These are phyloP conservation scores for Diplosphaera chodatii DNA, from an alignment of 139 green algal species.

Conservation along the genomic window DNA sequence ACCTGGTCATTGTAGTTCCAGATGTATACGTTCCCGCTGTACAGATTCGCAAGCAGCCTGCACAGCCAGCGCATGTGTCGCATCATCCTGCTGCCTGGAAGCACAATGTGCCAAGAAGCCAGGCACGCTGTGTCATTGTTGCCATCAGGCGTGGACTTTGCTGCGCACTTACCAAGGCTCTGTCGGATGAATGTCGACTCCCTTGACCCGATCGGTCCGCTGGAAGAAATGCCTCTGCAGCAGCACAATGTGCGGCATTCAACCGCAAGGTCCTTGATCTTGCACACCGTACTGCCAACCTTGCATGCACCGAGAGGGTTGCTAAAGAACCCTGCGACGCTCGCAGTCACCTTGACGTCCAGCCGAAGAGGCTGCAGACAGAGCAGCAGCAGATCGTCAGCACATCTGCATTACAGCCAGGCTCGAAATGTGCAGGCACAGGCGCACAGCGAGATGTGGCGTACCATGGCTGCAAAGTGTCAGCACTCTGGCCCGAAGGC, in stretches of 20 bases:
- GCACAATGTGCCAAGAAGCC: too few relatives aligned
- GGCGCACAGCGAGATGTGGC: too few relatives aligned
- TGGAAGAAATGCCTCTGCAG: conserved; percentile 84
- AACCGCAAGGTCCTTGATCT: too few relatives aligned
- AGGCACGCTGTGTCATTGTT: too few relatives aligned
- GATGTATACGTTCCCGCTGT: conserved; percentile 95
- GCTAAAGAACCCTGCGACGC: too few relatives aligned
- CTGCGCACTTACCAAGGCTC: conserved; percentile 84
- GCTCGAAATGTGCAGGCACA: too few relatives aligned
- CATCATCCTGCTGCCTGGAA: too few relatives aligned
- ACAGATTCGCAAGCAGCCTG: conserved; percentile 93
- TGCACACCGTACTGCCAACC: too few relatives aligned
- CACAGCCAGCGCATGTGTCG: too few relatives aligned
- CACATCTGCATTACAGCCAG: not conserved
- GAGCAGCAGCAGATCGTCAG: conserved; percentile 1
- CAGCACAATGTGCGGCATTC: not conserved
- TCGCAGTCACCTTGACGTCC: conserved; percentile 93
- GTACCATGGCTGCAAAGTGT: conserved; percentile 10
- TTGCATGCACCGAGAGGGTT: too few relatives aligned
- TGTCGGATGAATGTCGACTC: conserved; percentile 96
- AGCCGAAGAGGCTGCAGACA: conserved; percentile 69
- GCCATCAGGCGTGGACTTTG: too few relatives aligned
- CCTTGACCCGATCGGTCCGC: conserved; percentile 95
- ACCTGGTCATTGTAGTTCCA: conserved; percentile 90
- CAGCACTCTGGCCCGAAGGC: not conserved